phyloP scores from a whole-genome alignment of 2,329 filamentous ascomycete genomes.

The Colletotrichum australisinense region DNA sequence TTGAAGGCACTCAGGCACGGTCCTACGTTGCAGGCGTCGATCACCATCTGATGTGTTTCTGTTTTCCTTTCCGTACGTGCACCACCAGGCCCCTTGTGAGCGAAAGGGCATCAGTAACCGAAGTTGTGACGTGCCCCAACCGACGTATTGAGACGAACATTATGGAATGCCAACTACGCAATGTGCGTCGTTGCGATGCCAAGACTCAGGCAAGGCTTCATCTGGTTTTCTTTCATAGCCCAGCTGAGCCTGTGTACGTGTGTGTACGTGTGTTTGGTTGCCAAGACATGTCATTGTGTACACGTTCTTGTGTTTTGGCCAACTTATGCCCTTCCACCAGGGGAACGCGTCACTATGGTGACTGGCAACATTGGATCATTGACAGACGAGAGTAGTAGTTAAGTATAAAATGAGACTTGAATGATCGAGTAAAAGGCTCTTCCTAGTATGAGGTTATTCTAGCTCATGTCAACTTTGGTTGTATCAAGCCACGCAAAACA shows the following conservation, averaged over 20 bases:
- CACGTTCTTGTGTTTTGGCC: background rate
- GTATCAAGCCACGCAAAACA: background rate
- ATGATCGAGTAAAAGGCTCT: too few relatives aligned
- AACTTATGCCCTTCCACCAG: background rate
- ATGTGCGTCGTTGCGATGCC: background rate
- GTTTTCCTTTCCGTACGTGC: background rate
- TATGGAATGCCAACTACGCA: background rate
- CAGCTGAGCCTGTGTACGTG: background rate
- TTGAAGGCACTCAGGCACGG: conserved; percentile 8
- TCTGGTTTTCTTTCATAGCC: background rate
- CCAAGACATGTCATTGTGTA: conserved; percentile 13
- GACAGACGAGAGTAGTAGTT: too few relatives aligned
- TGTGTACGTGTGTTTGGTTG: background rate
- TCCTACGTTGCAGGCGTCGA: conserved; percentile 12
- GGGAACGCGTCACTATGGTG: background rate
- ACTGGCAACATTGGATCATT: background rate
- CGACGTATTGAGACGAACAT: conserved; percentile 8
- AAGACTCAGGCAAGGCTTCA: background rate
- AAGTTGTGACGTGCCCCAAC: background rate
- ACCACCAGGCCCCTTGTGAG: background rate
- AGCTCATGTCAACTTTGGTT: background rate
- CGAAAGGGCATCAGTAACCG: background rate
- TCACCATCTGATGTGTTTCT: conserved; percentile 17
- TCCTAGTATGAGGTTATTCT: too few relatives aligned
- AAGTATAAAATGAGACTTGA: background rate